Percentiles rank a stretch among this genome's conserved stretches.
Conservation (phyloP, 208 protist genomes). For the Lotmaria passim region DNA sequence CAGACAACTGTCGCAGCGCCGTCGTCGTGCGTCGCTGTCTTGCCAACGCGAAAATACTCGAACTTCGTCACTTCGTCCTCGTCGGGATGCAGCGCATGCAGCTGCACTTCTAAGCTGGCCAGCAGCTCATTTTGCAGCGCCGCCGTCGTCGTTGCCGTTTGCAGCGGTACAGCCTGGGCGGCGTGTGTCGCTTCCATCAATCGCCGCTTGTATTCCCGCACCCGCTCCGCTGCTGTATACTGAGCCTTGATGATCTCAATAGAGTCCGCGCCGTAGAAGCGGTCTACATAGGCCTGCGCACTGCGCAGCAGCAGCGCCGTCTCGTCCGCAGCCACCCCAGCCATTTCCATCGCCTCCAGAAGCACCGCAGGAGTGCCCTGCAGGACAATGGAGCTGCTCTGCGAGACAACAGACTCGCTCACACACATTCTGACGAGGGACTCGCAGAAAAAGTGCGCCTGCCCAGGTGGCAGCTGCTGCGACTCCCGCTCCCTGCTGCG, state of each 20-base stretch:
- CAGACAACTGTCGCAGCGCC: not conserved
- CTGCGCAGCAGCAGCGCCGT: constrained; percentile 32
- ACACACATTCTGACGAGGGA: constrained; percentile 41
- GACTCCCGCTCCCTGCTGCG: not conserved
- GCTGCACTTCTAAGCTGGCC: constrained; percentile 54
- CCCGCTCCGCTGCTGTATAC: constrained; percentile 38
- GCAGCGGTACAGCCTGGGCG: not conserved
- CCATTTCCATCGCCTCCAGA: constrained; percentile 36
- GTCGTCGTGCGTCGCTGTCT: not conserved
- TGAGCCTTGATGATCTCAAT: constrained; percentile 43
- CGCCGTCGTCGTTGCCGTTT: not conserved
- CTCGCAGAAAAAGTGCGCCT: constrained; percentile 59
- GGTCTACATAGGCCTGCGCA: constrained; percentile 41
- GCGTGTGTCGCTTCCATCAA: not conserved
- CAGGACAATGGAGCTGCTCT: constrained; percentile 50
- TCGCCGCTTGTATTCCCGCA: constrained; percentile 29
- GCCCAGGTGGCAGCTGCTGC: constrained; percentile 25
- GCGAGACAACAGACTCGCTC: constrained; percentile 34
- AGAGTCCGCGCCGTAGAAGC: constrained; percentile 29
- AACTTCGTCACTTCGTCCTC: constrained; percentile 30
- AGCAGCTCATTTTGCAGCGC: constrained; percentile 58
- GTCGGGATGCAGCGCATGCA: constrained; percentile 53
- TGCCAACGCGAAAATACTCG: constrained; percentile 35
- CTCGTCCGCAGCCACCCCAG: constrained; percentile 13
- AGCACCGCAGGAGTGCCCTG: constrained; percentile 39